Evolutionary conservation across 2,329 filamentous ascomycete genomes (phyloP).

Genomic region (Ascochyta clinopodiicola): DNA sequence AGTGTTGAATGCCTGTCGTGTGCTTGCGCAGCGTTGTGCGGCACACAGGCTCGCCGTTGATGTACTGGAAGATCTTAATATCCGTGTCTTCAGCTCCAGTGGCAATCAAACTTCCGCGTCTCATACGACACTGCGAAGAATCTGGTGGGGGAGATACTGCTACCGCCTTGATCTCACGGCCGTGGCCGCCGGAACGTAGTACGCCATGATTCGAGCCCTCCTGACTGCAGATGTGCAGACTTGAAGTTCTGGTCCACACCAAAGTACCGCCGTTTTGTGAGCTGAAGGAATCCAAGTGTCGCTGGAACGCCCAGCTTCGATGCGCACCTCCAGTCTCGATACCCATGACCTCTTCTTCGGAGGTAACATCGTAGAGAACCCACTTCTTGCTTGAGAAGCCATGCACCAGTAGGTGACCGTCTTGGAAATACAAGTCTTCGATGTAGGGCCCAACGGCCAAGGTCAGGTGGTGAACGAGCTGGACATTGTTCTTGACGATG

Average conservation of each 20-base stretch:
- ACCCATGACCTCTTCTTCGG: constrained; percentile 70
- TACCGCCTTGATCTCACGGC: constrained; percentile 79
- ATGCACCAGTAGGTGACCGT: constrained; percentile 68
- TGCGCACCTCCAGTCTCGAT: constrained; percentile 87
- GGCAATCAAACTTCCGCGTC: constrained; percentile 58
- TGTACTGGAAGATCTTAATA: constrained; percentile 74
- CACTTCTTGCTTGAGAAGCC: constrained; percentile 84
- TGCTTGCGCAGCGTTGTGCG: constrained; percentile 76
- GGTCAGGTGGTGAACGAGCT: constrained; percentile 69
- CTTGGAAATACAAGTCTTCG: constrained; percentile 71
- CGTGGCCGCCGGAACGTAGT: constrained; percentile 77
- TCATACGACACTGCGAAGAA: constrained; percentile 6
- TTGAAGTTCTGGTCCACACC: constrained; percentile 75
- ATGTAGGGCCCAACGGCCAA: constrained; percentile 78
- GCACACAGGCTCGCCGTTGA: constrained; percentile 51
- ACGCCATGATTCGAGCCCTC: constrained; percentile 51
- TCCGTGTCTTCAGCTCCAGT: constrained; percentile 75
- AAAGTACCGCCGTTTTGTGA: constrained; percentile 58
- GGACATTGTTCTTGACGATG: constrained; percentile 22
- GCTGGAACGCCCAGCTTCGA: constrained; percentile 71
- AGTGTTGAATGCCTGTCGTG: constrained; percentile 79
- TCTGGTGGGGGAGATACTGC: constrained; percentile 50
- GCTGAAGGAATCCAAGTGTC: not conserved
- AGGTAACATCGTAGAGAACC: constrained; percentile 79
- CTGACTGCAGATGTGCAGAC: constrained; percentile 55